Base-by-base conservation (phyloP, 768 basidiomycete genomes). In the Macrolepiota fuliginosa region DNA sequence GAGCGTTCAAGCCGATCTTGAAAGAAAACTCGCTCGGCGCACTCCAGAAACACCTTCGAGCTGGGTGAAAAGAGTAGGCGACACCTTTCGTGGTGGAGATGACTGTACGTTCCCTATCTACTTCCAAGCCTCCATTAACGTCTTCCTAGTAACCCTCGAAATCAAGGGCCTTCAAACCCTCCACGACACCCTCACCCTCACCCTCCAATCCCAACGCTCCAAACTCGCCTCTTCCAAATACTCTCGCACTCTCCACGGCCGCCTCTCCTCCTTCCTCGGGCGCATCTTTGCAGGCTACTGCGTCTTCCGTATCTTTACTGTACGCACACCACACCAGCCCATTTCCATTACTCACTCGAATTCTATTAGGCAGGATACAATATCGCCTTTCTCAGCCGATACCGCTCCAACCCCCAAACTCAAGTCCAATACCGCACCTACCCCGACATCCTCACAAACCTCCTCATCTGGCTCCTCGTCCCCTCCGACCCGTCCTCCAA, bases 201-300 rank as follows among this genome's bases (percentile, higher is more conserved):
- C 84, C 62, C 65, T 90, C 3, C 79, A 83, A 39, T 70, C 71
- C 1, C 72, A 90, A 46, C 81, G 80, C 42, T 75, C 76, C 46
- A 76, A 80, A 7, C 82, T 81, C 19, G 79, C 83, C 39, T 71
- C 76, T 27, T 82, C 79, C 37, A 73, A 77, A 66, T 88, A 81
- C 64, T 71, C 82, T 4, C 67, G 72, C 3, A 90, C 90, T 0
- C 69, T 88, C 55, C 77, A 74, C 61, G 90, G 91, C 0, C 77
- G 73, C 55, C 53, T 85, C 2, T 73, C 81, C 64, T 78, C 77
- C 58, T 64, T 78, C 54, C 72, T 80, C 0, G 83, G 85, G 27
- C 71, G 76, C 12, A 17, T 83, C 5, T 91, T 91, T 69, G 88
- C 87, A 11, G 61, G 84, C 2, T 92, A 91, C 70, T 92, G 89